phyloP scores from a whole-genome alignment of 805 yeast genomes.

The Saturnispora quitensis region DNA sequence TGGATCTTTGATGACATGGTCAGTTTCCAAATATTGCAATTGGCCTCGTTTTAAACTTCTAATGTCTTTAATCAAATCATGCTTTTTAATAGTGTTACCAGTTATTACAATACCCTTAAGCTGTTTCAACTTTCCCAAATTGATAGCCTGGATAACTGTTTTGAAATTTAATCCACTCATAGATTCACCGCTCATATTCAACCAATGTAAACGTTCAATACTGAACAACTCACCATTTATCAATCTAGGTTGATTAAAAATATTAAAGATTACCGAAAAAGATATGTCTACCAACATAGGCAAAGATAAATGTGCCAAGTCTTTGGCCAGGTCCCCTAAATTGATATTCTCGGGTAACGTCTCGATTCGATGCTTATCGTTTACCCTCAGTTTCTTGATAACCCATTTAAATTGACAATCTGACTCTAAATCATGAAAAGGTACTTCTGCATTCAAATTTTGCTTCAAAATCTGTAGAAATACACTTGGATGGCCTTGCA shows the following conservation, averaged over 20 bases:
- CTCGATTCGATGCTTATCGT: slow-evolving; percentile 9
- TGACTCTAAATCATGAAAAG: slow-evolving; percentile 2
- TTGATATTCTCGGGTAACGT: slow-evolving; percentile 10
- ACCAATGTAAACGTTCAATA: slow-evolving; percentile 7
- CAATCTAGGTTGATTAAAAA: slow-evolving; percentile 2
- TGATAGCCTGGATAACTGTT: slow-evolving; percentile 9
- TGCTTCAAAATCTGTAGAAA: background rate
- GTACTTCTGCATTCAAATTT: background rate
- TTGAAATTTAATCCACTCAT: slow-evolving; percentile 4
- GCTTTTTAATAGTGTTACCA: slow-evolving; percentile 5
- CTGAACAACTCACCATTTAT: slow-evolving; percentile 6
- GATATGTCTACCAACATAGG: background rate
- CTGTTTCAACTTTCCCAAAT: slow-evolving; percentile 4
- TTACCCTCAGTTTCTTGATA: slow-evolving; percentile 3
- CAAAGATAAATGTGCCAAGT: slow-evolving; percentile 4
- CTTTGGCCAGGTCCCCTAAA: slow-evolving; percentile 3
- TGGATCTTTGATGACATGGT: background rate
- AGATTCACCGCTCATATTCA: slow-evolving; percentile 4
- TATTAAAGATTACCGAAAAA: slow-evolving; percentile 4
- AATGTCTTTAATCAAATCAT: slow-evolving; percentile 8
- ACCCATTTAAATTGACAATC: slow-evolving; percentile 9
- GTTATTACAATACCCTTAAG: slow-evolving; percentile 8
- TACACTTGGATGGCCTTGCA: slow-evolving; percentile 4
- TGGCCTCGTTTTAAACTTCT: slow-evolving; percentile 2
- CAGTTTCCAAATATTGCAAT: slow-evolving; percentile 10